Evolutionary conservation across 1,284 basidiomycete species (phyloP).

Genomic region (Fereydounia khargensis): DNA sequence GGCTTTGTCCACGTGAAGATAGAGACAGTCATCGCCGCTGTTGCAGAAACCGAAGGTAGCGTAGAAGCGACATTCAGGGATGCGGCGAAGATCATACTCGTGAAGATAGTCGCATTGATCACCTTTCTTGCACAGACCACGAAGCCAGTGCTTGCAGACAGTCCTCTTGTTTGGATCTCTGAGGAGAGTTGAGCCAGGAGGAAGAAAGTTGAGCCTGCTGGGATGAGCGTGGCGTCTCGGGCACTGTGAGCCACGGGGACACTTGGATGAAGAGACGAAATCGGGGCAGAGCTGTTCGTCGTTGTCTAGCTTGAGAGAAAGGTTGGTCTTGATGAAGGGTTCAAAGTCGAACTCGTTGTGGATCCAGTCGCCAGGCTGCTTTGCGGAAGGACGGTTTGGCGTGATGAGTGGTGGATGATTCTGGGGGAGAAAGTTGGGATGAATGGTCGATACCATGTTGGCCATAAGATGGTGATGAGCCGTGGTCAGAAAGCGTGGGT

Average conservation of each 20-base stretch:
- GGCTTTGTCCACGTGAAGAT: conserved; percentile 92
- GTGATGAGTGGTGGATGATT: conserved; percentile 22
- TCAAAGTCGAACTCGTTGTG: conserved; percentile 88
- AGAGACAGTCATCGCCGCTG: conserved; percentile 95
- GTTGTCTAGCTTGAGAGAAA: conserved; percentile 86
- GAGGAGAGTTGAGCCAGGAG: conserved; percentile 10
- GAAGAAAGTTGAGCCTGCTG: conserved; percentile 28
- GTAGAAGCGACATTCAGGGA: conserved; percentile 99
- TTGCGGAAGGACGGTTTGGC: conserved; percentile 8
- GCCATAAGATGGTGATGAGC: no score
- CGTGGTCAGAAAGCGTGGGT: no score
- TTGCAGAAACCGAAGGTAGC: conserved; percentile 98
- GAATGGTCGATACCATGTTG: no score
- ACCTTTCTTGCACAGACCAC: conserved; percentile 97
- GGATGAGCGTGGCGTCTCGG: conserved; percentile 36
- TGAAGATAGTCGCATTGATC: conserved; percentile 98
- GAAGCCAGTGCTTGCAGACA: conserved; percentile 98
- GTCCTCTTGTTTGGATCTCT: conserved; percentile 62
- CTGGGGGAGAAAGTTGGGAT: no score
- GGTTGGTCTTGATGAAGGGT: conserved; percentile 75
- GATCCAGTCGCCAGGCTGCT: conserved; percentile 68
- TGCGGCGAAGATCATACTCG: conserved; percentile 94
- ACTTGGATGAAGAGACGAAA: conserved; percentile 15
- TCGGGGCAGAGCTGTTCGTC: conserved; percentile 63
- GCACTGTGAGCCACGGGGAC: conserved; percentile 31